These are phyloP conservation scores for Solanum megistacrolobum DNA, from an alignment of 257 asterid genomes.

Conservation along the genomic window DNA sequence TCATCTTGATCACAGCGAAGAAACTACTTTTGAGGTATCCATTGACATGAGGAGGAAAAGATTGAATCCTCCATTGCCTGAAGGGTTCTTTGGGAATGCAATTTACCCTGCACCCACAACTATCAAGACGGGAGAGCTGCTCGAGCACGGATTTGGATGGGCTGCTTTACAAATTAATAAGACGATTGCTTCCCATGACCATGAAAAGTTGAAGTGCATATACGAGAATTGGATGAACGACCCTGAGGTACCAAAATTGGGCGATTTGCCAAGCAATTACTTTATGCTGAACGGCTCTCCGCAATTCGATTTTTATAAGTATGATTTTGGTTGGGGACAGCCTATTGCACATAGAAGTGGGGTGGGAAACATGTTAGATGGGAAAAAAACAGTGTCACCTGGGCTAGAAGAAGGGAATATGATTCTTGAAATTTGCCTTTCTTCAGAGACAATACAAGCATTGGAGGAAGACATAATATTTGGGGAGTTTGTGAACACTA, in stretches of 20 bases:
- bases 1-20: not conserved
- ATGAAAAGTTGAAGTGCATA: not conserved
- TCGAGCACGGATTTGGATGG: not conserved
- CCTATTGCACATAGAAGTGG: not conserved
- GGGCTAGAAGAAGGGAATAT: not conserved
- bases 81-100: slow-evolving; percentile 32
- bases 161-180: not conserved
- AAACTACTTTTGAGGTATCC: not conserved
- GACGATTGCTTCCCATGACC: not conserved
- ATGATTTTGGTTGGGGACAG: not conserved
- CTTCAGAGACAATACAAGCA: slow-evolving; percentile 14
- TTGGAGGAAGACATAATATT: slow-evolving; percentile 32
- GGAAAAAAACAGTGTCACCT: not conserved
- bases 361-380: not conserved
- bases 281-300: not conserved
- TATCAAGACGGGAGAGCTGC: not conserved
- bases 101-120: not conserved
- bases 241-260: not conserved
- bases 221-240: not conserved
- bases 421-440: slow-evolving; percentile 33
- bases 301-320: not conserved
- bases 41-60: slow-evolving; percentile 30
- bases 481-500: slow-evolving; percentile 11
- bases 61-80: slow-evolving; percentile 16
- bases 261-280: not conserved